These are phyloP conservation scores for Luvunga scandens DNA, from an alignment of 345 rosid genomes.

Conservation along the genomic window DNA sequence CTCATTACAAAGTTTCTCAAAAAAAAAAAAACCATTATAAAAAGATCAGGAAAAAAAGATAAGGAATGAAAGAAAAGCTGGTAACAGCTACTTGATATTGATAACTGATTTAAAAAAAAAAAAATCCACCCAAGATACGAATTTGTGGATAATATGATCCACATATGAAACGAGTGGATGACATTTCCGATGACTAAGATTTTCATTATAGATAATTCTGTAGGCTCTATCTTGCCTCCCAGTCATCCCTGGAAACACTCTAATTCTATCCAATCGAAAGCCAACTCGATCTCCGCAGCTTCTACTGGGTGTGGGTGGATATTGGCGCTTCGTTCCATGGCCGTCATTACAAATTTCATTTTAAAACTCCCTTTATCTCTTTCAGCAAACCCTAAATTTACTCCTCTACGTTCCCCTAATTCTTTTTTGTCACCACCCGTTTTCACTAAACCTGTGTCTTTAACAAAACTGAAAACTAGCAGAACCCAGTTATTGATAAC, in stretches of 20 bases:
- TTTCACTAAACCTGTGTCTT: neutral
- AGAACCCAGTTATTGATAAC: neutral
- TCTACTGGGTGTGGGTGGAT: neutral
- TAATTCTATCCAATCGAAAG: neutral
- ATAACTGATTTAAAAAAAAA: neutral
- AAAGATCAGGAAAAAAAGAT: neutral
- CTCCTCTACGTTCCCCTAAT: neutral
- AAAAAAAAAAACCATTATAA: no score
- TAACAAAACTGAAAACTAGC: conserved; percentile 7
- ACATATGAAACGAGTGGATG: conserved; percentile 19
- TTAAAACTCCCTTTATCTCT: conserved; percentile 45
- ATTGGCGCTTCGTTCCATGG: conserved; percentile 33
- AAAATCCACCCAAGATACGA: neutral
- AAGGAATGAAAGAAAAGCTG: no score
- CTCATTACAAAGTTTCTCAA: no score
- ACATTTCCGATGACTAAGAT: neutral
- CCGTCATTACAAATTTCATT: conserved; percentile 48
- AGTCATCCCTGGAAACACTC: neutral
- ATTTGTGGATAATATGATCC: conserved; percentile 2
- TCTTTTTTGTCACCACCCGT: conserved; percentile 6
- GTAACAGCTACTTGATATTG: neutral
- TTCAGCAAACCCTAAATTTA: conserved; percentile 16
- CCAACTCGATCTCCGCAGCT: neutral
- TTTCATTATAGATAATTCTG: neutral
- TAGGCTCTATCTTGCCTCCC: neutral